Conservation (phyloP, 2,329 filamentous ascomycete species). For the Apiospora pterosperma region DNA sequence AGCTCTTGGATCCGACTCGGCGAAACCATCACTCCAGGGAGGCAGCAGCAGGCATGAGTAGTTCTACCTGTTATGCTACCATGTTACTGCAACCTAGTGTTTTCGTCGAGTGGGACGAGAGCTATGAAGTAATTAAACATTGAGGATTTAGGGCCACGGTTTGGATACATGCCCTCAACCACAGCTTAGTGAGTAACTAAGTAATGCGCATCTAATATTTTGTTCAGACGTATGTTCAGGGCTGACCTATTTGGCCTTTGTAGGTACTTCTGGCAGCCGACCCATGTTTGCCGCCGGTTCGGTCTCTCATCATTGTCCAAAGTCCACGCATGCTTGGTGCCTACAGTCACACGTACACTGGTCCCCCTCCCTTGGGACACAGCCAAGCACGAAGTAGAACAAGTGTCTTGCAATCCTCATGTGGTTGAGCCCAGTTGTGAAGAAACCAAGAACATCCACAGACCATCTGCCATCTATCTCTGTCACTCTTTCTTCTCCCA, state of each 20-base stretch:
- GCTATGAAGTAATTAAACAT: too few species aligned
- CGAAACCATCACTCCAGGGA: background rate
- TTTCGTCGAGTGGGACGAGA: background rate
- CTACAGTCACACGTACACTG: background rate
- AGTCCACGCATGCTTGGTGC: background rate
- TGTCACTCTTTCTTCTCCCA: too few species aligned
- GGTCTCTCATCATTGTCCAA: background rate
- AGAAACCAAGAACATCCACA: background rate
- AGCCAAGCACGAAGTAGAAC: background rate
- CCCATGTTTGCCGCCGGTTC: background rate
- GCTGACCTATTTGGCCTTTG: background rate
- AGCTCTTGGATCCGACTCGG: too few species aligned
- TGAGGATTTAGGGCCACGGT: background rate
- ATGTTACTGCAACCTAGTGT: too few species aligned
- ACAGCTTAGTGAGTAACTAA: background rate
- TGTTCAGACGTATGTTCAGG: slow-evolving; percentile 1
- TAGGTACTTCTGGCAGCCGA: background rate
- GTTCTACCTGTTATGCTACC: background rate
- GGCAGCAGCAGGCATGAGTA: background rate
- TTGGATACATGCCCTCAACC: background rate
- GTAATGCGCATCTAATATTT: background rate
- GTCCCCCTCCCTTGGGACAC: background rate
- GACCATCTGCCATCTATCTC: background rate
- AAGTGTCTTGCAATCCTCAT: background rate
- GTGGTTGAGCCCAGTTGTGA: background rate